A percentile compares a stretch with the other conserved stretches of the same genome.
These are phyloP conservation scores for Candida alai DNA, from an alignment of 805 yeast genomes.

Conservation along the genomic window DNA sequence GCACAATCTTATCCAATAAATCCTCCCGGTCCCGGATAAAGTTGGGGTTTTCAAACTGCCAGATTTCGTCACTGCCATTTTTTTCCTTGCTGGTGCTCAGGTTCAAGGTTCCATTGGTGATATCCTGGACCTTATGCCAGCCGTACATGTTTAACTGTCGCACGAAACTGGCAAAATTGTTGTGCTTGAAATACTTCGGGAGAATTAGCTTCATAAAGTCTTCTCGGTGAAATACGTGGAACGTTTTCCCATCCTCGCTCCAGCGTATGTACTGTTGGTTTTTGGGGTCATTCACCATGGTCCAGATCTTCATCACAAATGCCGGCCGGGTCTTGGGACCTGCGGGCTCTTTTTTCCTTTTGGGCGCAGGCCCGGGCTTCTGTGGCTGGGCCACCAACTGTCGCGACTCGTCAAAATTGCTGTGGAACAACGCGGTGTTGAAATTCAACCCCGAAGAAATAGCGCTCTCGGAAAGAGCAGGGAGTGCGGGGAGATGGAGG, in stretches of 20 bases:
- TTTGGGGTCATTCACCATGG: conserved; percentile 81
- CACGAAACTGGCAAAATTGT: conserved; percentile 92
- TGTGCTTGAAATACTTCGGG: conserved; percentile 91
- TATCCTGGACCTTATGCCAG: conserved; percentile 97
- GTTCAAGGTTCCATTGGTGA: conserved; percentile 63
- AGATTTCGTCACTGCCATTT: conserved; percentile 64
- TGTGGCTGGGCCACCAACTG: conserved; percentile 3
- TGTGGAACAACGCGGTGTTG: conserved; percentile 15
- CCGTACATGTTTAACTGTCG: conserved; percentile 98
- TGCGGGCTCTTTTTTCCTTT: conserved; percentile 24
- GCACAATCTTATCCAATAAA: conserved; percentile 74
- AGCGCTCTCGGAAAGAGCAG: conserved; percentile 28
- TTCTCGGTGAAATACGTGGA: conserved; percentile 82
- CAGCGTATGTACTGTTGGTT: conserved; percentile 75
- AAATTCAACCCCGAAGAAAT: conserved; percentile 20
- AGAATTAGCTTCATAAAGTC: conserved; percentile 76
- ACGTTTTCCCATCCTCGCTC: conserved; percentile 81
- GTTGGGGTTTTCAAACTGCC: conserved; percentile 85
- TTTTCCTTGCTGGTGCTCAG: conserved; percentile 24
- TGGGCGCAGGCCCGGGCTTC: conserved; percentile 1
- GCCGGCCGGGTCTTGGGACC: conserved; percentile 71
- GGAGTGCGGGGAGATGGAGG: conserved; percentile 21
- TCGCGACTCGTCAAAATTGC: conserved; percentile 4
- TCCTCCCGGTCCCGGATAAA: conserved; percentile 79
- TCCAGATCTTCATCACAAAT: conserved; percentile 91